These are phyloP conservation scores for Candida verbasci DNA, from an alignment of 805 yeast genomes.

Conservation along the genomic window DNA sequence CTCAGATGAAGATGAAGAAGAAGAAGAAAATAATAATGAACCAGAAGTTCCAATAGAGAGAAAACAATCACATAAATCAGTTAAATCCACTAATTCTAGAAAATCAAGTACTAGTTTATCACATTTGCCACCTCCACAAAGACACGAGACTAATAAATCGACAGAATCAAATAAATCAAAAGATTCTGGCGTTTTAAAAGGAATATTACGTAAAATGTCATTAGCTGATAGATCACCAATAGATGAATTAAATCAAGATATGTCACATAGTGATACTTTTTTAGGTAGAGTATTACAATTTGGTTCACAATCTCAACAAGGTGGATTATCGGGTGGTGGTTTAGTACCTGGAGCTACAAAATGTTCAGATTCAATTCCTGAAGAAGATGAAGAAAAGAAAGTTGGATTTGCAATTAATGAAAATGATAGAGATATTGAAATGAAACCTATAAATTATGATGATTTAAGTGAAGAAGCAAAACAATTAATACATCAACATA, in stretches of 20 bases:
- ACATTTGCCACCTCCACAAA: neutral
- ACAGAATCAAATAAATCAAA: neutral
- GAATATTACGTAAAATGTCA: slow-evolving; percentile 34
- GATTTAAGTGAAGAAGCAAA: slow-evolving; percentile 50
- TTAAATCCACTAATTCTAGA: too few relatives aligned
- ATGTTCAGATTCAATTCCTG: slow-evolving; percentile 18
- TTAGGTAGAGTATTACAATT: slow-evolving; percentile 32
- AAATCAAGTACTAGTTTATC: neutral
- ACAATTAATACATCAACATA: slow-evolving; percentile 49
- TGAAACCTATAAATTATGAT: slow-evolving; percentile 40
- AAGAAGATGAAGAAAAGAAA: slow-evolving; percentile 38
- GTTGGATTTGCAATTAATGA: slow-evolving; percentile 15
- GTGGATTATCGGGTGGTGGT: slow-evolving; percentile 37
- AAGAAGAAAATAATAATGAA: neutral
- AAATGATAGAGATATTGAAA: slow-evolving; percentile 30
- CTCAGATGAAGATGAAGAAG: slow-evolving; percentile 5
- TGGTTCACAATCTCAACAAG: slow-evolving; percentile 14
- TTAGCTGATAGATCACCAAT: slow-evolving; percentile 25
- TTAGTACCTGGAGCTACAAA: slow-evolving; percentile 36
- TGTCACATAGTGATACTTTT: slow-evolving; percentile 32
- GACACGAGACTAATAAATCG: neutral
- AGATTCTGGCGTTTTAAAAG: slow-evolving; percentile 15
- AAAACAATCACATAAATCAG: neutral
- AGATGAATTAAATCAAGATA: slow-evolving; percentile 11
- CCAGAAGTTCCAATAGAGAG: neutral